These are phyloP conservation scores for Boletus tomentosulus DNA, from an alignment of 768 basidiomycete genomes.

Conservation along the genomic window DNA sequence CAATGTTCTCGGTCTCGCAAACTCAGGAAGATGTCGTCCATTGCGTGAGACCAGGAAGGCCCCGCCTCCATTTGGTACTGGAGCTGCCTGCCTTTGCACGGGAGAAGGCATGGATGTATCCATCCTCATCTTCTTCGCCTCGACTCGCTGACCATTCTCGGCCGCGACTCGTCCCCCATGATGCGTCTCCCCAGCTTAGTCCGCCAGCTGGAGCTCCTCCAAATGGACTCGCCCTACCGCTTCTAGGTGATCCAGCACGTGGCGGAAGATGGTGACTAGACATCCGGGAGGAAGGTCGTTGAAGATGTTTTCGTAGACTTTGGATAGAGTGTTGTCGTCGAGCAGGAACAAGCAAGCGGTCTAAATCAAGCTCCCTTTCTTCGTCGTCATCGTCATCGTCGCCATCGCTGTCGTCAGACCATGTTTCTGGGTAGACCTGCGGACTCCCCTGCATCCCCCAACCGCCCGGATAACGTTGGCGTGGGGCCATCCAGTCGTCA, in stretches of 20 bases:
- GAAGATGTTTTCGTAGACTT: constrained; percentile 64
- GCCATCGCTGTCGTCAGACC: constrained; percentile 27
- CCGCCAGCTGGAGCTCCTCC: constrained; percentile 2
- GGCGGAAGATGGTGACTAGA: constrained; percentile 12
- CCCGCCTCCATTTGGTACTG: constrained; percentile 28
- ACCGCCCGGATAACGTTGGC: constrained; percentile 32
- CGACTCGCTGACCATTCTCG: constrained; percentile 26
- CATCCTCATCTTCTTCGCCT: constrained; percentile 28
- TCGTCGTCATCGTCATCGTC: constrained; percentile 42
- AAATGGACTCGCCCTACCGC: constrained; percentile 17
- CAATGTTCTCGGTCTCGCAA: neutral
- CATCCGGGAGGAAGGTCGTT: constrained; percentile 15
- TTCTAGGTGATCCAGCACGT: constrained; percentile 13
- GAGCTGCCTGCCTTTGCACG: constrained; percentile 17
- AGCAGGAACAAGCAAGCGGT: constrained; percentile 63
- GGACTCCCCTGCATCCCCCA: constrained; percentile 27
- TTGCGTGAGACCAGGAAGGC: constrained; percentile 31
- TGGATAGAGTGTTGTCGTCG: constrained; percentile 72
- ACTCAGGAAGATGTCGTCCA: constrained; percentile 27
- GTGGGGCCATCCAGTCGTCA: constrained; percentile 45
- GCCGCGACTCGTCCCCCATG: constrained; percentile 20
- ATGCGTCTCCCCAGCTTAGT: constrained; percentile 17
- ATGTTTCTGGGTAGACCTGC: constrained; percentile 12
- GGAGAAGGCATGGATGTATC: constrained; percentile 22
- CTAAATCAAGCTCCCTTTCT: constrained; percentile 60